Percentiles rank a stretch among this genome's conserved stretches.
Conservation (phyloP, 192 early-diverging fungal genomes). For the Linnemannia elongata region DNA sequence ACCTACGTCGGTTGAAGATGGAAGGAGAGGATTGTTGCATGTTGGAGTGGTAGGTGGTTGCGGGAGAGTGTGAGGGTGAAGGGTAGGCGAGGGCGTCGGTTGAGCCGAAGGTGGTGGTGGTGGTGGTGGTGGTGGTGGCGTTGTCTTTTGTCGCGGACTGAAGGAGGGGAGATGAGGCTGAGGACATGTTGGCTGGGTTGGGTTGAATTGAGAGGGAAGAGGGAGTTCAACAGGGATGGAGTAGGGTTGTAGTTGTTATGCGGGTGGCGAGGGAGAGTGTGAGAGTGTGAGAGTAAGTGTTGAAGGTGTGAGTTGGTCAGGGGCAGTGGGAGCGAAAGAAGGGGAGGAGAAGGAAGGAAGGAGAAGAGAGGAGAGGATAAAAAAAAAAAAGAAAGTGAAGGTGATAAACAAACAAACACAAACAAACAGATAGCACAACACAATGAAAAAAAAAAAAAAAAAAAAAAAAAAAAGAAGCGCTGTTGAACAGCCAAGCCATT, state of each 20-base stretch:
- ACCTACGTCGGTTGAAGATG: slow-evolving; percentile 20
- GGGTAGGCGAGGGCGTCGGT: slow-evolving; percentile 22
- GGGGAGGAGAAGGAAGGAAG: neutral
- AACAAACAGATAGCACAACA: too few relatives aligned
- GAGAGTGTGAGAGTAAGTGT: neutral
- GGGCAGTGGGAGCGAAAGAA: neutral
- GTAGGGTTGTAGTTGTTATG: too few relatives aligned
- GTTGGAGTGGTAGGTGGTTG: neutral
- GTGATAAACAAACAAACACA: neutral
- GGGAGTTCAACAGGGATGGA: too few relatives aligned
- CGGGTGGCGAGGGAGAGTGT: neutral
- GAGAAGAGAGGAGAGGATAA: neutral
- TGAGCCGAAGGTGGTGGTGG: neutral
- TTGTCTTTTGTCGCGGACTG: slow-evolving; percentile 10
- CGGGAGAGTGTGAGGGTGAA: slow-evolving; percentile 41
- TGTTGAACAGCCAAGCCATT: neutral
- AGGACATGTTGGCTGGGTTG: neutral
- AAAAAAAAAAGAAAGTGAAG: neutral
- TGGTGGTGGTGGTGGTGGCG: neutral
- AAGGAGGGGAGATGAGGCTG: neutral
- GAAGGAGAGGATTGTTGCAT: slow-evolving; percentile 8
- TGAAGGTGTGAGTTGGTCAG: neutral
- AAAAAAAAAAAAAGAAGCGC: neutral
- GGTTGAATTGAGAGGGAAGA: neutral
- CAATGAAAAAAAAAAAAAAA: too few relatives aligned